Conservation (phyloP, 1,284 basidiomycete genomes). For the Tremellales sp. region DNA sequence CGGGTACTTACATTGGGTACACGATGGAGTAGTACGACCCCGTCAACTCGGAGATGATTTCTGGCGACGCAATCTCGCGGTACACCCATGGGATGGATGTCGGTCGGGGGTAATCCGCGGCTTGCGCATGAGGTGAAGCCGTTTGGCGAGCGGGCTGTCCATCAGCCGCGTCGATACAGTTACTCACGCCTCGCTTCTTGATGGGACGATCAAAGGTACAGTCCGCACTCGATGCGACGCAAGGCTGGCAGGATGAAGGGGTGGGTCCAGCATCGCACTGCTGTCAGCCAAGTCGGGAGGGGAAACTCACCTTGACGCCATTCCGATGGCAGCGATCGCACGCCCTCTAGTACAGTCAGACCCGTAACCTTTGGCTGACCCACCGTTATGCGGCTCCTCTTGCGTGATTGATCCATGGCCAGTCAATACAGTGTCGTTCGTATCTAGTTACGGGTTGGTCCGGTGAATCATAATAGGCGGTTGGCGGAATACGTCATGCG, state of each 20-base stretch:
- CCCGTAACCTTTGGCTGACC: too few species aligned
- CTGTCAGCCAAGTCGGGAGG: background rate
- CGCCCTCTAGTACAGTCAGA: too few species aligned
- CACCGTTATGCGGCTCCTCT: too few species aligned
- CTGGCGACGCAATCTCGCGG: constrained; percentile 24
- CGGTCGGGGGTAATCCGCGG: constrained; percentile 2
- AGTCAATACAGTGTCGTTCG: too few species aligned
- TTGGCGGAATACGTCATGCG: too few species aligned
- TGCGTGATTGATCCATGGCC: too few species aligned
- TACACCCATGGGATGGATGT: constrained; percentile 21
- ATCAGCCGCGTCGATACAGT: background rate
- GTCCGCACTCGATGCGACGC: constrained; percentile 33
- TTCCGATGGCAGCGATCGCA: constrained; percentile 45
- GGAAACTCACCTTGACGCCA: constrained; percentile 34
- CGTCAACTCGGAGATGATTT: constrained; percentile 29
- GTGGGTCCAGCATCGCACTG: constrained; percentile 34
- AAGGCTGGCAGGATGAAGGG: constrained; percentile 34
- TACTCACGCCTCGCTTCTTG: constrained; percentile 43
- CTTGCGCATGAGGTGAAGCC: constrained; percentile 1
- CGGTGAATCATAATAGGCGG: too few species aligned
- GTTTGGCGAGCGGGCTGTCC: background rate
- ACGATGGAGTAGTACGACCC: constrained; percentile 31
- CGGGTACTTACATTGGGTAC: constrained; percentile 37
- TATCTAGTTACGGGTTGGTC: too few species aligned
- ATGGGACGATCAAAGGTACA: constrained; percentile 45